Evolutionary conservation across 1,139 yeast genomes (phyloP), one percentile per base, ranked within the genome.

Genomic region (Scheffersomyces stambukii): DNA sequence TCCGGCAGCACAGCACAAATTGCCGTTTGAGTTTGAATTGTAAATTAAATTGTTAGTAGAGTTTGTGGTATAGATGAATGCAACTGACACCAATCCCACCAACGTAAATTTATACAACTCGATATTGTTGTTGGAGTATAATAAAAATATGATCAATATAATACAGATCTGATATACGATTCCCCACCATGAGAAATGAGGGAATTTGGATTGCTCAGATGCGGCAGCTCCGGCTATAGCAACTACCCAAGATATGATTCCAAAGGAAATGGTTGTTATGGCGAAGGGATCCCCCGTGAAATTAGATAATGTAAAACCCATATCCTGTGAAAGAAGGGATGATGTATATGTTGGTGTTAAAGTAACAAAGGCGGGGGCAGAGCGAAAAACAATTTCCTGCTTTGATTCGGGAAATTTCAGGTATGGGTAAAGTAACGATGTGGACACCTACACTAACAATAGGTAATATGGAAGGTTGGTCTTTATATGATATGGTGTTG

Each of bases 151-250:
- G 19, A 72, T 55, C 6, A 65, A 33, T 17, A 84, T 70, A 22
- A 86, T 50, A 20, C 83, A 42, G 19, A 88, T 63, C 58, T 91
- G 78, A 49, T 78, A 91, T 6, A 83, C 91, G n/a, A 91, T 58
- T 3, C 95, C 95, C 98, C 98, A 91, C 98, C 98, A 91, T 6
- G 93, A 75, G 55, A 91, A 83, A 41, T 77, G 75, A 2, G 96
- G 96, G 52, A 80, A 85, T 8, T 45, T 46, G 24, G 43, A 45
- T 8, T 70, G 58, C 11, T 65, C 54, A 10, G 80, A 60, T 1
- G 93, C 79, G 10, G 83, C 79, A 8, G 95, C 85, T 2, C 96
- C 96, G 4, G 81, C 93, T 32, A 91, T 66, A 8, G 95, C 84
- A 26, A 91, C 74, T 36, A 86, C 64, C 97, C 97, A 91, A 4